Evolutionary conservation across 2,329 filamentous ascomycete genomes (phyloP).

Genomic region (Pyrenochaeta sp.): DNA sequence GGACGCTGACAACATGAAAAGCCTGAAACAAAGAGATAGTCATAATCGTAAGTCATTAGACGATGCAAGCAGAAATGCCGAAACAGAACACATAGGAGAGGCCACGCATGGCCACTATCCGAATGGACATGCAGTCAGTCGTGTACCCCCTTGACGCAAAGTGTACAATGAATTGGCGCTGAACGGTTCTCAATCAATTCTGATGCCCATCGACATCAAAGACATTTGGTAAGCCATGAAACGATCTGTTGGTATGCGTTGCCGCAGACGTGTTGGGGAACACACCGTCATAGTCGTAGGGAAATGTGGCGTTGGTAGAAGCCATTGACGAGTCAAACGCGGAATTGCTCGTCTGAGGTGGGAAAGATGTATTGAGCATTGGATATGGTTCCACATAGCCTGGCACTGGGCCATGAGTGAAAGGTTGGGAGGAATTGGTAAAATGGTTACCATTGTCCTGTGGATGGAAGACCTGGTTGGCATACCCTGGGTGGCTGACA

Average conservation of each 20-base stretch:
- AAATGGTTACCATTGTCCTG: conserved; percentile 4
- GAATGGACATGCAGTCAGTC: no score
- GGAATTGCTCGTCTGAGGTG: background rate
- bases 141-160: no score
- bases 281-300: conserved; percentile 6
- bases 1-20: background rate
- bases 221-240: conserved; percentile 17
- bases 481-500: conserved; percentile 4
- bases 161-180: background rate
- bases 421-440: background rate
- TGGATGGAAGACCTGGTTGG: conserved; percentile 2
- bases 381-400: conserved; percentile 16
- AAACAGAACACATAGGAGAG: background rate
- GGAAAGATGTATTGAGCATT: conserved; percentile 11
- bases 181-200: background rate
- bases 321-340: conserved; percentile 5
- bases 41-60: conserved; percentile 15
- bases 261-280: conserved; percentile 1
- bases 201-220: conserved; percentile 4
- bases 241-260: conserved; percentile 5
- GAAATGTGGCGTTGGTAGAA: background rate
- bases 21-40: conserved; percentile 2
- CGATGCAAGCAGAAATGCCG: background rate
- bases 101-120: background rate
- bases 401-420: background rate